These are phyloP conservation scores for Glonium stellatum DNA, from an alignment of 495 filamentous ascomycete genomes.

Conservation along the genomic window DNA sequence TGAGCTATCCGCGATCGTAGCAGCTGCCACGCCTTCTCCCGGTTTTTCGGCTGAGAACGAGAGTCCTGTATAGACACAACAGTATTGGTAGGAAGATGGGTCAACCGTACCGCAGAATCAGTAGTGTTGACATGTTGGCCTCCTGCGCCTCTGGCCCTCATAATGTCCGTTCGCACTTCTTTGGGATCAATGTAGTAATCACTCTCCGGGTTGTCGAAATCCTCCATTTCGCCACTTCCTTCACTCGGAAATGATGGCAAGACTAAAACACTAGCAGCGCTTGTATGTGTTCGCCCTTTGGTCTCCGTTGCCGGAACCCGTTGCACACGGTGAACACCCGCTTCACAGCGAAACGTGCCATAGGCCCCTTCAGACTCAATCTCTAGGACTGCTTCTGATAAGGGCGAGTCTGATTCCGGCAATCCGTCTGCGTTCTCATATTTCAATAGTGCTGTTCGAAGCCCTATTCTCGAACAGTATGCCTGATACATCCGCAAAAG, in stretches of 20 bases:
- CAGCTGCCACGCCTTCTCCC: constrained; percentile 77
- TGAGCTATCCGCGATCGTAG: constrained; percentile 80
- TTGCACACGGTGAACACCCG: constrained; percentile 92
- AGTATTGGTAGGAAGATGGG: constrained; percentile 80
- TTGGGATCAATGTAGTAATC: constrained; percentile 83
- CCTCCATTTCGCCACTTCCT: constrained; percentile 45
- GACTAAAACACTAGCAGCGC: constrained; percentile 83
- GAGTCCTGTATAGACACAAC: constrained; percentile 88
- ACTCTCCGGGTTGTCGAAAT: constrained; percentile 74
- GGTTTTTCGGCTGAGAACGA: constrained; percentile 82
- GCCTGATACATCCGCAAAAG: constrained; percentile 81
- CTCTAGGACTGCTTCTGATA: constrained; percentile 83
- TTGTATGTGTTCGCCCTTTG: constrained; percentile 86
- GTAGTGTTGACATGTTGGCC: constrained; percentile 99
- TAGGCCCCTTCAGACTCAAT: constrained; percentile 73
- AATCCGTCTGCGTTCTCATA: constrained; percentile 45
- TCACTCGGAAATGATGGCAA: constrained; percentile 72
- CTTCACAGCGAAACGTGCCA: constrained; percentile 70
- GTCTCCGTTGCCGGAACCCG: constrained; percentile 84
- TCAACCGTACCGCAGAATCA: constrained; percentile 88
- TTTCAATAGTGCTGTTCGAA: constrained; percentile 54
- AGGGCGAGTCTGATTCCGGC: constrained; percentile 46
- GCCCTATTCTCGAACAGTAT: constrained; percentile 61
- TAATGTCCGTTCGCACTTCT: constrained; percentile 81
- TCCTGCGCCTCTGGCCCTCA: constrained; percentile 86